phyloP scores from a whole-genome alignment of 2,329 filamentous ascomycete genomes.

The Xylaria sp. region DNA sequence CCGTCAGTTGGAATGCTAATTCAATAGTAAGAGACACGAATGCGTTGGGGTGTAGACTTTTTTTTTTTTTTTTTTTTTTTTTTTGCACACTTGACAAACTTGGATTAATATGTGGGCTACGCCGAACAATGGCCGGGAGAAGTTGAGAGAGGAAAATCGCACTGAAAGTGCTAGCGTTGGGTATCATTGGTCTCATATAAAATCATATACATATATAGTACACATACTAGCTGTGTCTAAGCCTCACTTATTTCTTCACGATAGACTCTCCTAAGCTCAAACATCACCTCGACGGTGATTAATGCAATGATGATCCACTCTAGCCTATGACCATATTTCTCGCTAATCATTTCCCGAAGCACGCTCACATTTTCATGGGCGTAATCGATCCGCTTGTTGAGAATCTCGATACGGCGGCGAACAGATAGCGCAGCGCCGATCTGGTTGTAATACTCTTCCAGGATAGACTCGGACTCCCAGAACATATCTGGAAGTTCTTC shows the following conservation, averaged over 20 bases:
- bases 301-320: constrained; percentile 97
- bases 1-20: neutral
- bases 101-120: neutral
- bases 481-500: constrained; percentile 96
- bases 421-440: constrained; percentile 92
- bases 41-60: too few relatives aligned
- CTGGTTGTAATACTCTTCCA: constrained; percentile 95
- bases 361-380: constrained; percentile 94
- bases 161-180: constrained; percentile 27
- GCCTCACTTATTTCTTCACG: constrained; percentile 43
- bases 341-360: constrained; percentile 85
- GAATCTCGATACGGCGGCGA: constrained; percentile 85
- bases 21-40: too few relatives aligned
- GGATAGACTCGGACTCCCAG: constrained; percentile 93
- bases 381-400: constrained; percentile 99
- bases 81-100: neutral
- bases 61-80: too few relatives aligned
- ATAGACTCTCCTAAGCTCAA: constrained; percentile 71
- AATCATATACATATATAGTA: constrained; percentile 17
- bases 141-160: neutral
- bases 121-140: neutral
- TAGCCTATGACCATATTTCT: constrained; percentile 86
- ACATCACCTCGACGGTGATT: constrained; percentile 90
- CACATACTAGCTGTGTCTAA: constrained; percentile 21
- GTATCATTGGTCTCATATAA: constrained; percentile 34